Percentiles rank a stretch among this genome's conserved stretches.
Evolutionary conservation across 2,329 filamentous ascomycete species (phyloP).

Genomic region (Trichophyton verrucosum): DNA sequence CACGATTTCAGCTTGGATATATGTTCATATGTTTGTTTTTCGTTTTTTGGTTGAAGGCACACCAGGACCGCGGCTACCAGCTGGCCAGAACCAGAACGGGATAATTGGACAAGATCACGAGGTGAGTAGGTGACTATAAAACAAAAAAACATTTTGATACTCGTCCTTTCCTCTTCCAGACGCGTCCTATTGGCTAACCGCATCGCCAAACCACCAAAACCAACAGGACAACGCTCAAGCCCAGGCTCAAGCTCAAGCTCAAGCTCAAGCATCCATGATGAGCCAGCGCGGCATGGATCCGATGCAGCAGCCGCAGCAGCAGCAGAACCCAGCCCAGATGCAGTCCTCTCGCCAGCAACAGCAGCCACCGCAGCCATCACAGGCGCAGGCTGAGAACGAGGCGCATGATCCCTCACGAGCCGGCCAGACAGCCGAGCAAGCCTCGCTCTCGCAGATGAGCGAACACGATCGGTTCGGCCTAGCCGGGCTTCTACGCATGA

Average conservation of each 20-base stretch:
- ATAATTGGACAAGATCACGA: slow-evolving; percentile 33
- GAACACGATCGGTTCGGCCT: slow-evolving; percentile 49
- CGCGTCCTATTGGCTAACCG: not conserved
- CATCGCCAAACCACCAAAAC: not conserved
- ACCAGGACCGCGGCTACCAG: slow-evolving; percentile 31
- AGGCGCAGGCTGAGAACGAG: slow-evolving; percentile 22
- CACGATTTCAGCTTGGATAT: not conserved
- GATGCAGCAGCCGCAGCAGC: slow-evolving; percentile 18
- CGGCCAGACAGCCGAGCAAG: slow-evolving; percentile 8
- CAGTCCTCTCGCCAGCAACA: slow-evolving; percentile 24
- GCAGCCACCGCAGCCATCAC: slow-evolving; percentile 22
- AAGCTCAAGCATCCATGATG: slow-evolving; percentile 14
- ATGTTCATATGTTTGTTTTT: not conserved
- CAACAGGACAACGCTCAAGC: slow-evolving; percentile 6
- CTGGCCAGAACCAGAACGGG: slow-evolving; percentile 32
- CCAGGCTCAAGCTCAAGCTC: too few relatives aligned
- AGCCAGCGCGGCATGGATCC: slow-evolving; percentile 18
- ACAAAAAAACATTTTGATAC: not conserved
- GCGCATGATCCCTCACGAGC: slow-evolving; percentile 7
- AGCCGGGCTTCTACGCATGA: slow-evolving; percentile 46
- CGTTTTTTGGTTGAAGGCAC: slow-evolving; percentile 18
- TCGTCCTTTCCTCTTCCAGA: not conserved
- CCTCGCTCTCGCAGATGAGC: slow-evolving; percentile 43
- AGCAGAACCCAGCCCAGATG: slow-evolving; percentile 17
- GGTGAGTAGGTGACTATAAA: slow-evolving; percentile 13